A percentile compares a stretch with the other conserved stretches of the same genome.
These are phyloP conservation scores for Tulasnella sp. DNA, from an alignment of 768 basidiomycete genomes.

Conservation along the genomic window DNA sequence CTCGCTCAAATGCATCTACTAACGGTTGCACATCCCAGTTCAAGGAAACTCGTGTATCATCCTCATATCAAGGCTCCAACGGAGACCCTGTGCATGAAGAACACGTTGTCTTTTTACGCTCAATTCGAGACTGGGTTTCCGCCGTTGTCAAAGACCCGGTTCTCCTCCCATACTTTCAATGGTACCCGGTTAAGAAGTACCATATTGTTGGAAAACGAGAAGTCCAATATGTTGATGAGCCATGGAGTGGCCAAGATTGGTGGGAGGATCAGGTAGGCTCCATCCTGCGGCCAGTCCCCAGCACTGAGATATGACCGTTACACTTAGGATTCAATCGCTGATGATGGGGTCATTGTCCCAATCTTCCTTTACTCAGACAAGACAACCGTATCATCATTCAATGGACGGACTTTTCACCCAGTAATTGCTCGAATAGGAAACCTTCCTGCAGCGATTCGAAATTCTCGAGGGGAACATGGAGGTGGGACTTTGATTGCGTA, in stretches of 20 bases:
- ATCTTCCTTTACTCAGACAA: not conserved
- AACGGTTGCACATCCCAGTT: not conserved
- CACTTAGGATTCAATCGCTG: not conserved
- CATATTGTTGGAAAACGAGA: not conserved
- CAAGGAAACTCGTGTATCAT: not conserved
- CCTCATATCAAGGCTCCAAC: not conserved
- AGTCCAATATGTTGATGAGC: constrained; percentile 1
- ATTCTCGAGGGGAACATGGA: not conserved
- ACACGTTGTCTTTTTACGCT: not conserved
- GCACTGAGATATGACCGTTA: not conserved
- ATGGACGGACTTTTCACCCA: not conserved
- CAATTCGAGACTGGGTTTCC: not conserved
- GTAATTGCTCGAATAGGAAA: not conserved
- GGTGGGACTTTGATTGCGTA: constrained; percentile 18
- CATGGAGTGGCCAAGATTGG: not conserved
- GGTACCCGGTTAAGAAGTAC: not conserved
- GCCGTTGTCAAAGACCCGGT: not conserved
- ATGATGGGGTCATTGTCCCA: not conserved
- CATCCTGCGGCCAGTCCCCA: not conserved
- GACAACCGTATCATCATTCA: not conserved
- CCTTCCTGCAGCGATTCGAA: not conserved
- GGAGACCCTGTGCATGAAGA: not conserved
- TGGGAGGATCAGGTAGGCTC: not conserved
- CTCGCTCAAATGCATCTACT: not conserved
- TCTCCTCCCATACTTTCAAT: not conserved